Evolutionary conservation across 2,329 filamentous ascomycete species (phyloP).

Genomic region (Phyllosticta ampelicida): DNA sequence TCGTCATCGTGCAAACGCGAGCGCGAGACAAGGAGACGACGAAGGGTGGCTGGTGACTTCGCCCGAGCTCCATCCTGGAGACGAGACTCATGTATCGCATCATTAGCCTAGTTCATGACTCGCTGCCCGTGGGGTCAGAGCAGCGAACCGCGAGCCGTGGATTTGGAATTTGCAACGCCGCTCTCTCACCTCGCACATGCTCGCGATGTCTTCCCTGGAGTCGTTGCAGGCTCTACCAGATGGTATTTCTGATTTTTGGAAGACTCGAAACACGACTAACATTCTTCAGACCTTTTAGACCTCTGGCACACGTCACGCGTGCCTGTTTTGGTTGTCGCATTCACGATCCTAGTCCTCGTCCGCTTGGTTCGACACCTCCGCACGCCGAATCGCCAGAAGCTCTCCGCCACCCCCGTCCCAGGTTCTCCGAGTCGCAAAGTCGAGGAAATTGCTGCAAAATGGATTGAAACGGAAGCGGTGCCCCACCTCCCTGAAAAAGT

Average conservation of each 20-base stretch:
- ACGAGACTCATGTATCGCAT: slow-evolving; percentile 1
- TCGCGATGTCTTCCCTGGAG: slow-evolving; percentile 1
- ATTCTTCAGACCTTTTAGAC: slow-evolving; percentile 21
- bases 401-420: slow-evolving; percentile 21
- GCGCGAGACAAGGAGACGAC: not conserved
- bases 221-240: not conserved
- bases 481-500: slow-evolving; percentile 12
- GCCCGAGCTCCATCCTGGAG: slow-evolving; percentile 9
- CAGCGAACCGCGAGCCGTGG: slow-evolving; percentile 8
- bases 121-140: not conserved
- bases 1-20: not conserved
- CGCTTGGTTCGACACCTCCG: slow-evolving; percentile 19
- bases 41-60: slow-evolving; percentile 4
- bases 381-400: slow-evolving; percentile 19
- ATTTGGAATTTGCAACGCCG: slow-evolving; percentile 5
- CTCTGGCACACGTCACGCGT: slow-evolving; percentile 28
- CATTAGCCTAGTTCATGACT: not conserved
- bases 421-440: slow-evolving; percentile 20
- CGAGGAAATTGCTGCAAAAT: slow-evolving; percentile 23
- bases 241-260: not conserved
- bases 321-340: slow-evolving; percentile 22
- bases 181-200: not conserved
- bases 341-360: slow-evolving; percentile 21
- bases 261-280: not conserved
- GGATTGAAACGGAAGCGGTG: slow-evolving; percentile 25